phyloP scores from a whole-genome alignment of 805 yeast species.

The Hanseniaspora occidentalis region DNA sequence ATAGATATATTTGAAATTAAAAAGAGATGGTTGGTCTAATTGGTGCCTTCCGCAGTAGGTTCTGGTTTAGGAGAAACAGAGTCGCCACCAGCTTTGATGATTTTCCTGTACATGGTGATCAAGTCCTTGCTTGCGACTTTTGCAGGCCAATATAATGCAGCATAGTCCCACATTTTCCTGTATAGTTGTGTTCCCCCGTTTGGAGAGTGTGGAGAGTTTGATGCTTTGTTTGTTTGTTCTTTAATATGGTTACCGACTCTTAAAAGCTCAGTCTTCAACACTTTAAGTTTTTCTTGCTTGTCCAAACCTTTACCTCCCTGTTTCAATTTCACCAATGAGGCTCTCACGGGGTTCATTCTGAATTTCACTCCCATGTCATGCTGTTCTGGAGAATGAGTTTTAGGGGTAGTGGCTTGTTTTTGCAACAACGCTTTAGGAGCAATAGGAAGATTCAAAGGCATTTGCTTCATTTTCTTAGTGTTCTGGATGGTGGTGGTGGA shows the following conservation, averaged over 20 bases:
- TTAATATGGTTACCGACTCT: conserved; percentile 63
- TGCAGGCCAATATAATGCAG: conserved; percentile 79
- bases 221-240: conserved; percentile 21
- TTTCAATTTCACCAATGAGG: conserved; percentile 52
- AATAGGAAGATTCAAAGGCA: neutral
- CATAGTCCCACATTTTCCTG: conserved; percentile 75
- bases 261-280: conserved; percentile 55
- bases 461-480: neutral
- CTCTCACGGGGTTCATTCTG: conserved; percentile 51
- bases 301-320: conserved; percentile 64
- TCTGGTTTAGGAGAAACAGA: too few relatives aligned
- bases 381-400: neutral
- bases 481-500: neutral
- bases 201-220: conserved; percentile 10
- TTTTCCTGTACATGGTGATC: conserved; percentile 61
- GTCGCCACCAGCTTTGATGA: conserved; percentile 12
- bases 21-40: too few relatives aligned
- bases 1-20: too few relatives aligned
- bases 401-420: neutral
- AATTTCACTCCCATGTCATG: conserved; percentile 4
- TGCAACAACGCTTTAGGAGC: neutral
- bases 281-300: conserved; percentile 64
- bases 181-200: conserved; percentile 28
- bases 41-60: too few relatives aligned
- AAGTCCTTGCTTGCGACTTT: conserved; percentile 64